Base-by-base conservation (phyloP, 1,139 yeast genomes). In the Torulaspora pretoriensis region DNA sequence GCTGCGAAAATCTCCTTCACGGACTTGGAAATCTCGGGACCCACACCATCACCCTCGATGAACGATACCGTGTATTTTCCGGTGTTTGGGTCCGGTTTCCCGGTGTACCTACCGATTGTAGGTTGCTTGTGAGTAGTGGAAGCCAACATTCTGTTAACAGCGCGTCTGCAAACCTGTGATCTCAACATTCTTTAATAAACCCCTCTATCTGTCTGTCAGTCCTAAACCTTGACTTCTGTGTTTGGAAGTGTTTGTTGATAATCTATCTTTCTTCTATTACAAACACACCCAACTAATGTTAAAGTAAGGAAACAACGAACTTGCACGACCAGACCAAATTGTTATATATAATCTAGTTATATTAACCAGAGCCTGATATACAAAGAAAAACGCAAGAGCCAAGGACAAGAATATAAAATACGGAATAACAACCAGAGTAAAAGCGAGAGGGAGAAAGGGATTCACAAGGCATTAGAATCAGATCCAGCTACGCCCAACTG, bases 31-130 rank as follows among this genome's bases (percentile, higher is more conserved):
- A 92, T 92, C 72, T 92, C 98, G 46, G 83, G 79, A 59, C 98
- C 98, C 60, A 92, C 90, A 75, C 98, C 98, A 67, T 92, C 98
- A 71, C 98, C 98, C 73, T 90, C 97, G 63, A 92, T 92, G 74
- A 92, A 76, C 46, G 98, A 90, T 54, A 92, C 98, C 48, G 89
- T 81, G 74, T 83, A 92, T 65, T 86, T 83, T 55, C 92, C 92
- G 47, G 78, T 74, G 43, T 78, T 32, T 16, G 64, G 55, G 38
- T 63, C 50, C 29, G 64, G 59, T 40, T 58, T 56, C 28, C 67
- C 67, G 7, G 64, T 57, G 41, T 40, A 61, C 42, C 53, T 55
- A 40, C 66, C 65, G 40, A 59, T 58, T 10, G 53, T 47, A 32
- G 63, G 63, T 44, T 57, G 64, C 33, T 54, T 55, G 35, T 48